Percentiles rank a stretch among this genome's conserved stretches.
Evolutionary conservation across 495 filamentous ascomycete genomes (phyloP).

Genomic region (Parmelia sp.): DNA sequence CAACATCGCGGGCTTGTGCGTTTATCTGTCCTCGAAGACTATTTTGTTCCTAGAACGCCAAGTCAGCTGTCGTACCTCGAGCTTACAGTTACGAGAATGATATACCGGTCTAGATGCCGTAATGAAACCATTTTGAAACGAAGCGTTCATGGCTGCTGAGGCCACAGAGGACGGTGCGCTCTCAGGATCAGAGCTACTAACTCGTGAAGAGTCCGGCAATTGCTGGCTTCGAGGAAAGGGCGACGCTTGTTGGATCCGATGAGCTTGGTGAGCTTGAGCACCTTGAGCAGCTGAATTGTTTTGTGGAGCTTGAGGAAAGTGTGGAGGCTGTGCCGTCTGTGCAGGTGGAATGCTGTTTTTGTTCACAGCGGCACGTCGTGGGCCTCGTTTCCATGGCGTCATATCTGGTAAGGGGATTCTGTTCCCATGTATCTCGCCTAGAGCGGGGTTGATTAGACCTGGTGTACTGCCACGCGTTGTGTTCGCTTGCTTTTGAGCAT

Average conservation of each 20-base stretch:
- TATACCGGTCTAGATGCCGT: not conserved
- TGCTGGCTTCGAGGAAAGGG: not conserved
- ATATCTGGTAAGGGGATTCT: not conserved
- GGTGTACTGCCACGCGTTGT: not conserved
- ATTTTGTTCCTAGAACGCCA: not conserved
- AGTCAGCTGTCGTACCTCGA: not conserved
- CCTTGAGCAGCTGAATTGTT: not conserved
- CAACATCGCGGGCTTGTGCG: not conserved
- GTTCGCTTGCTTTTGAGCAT: not conserved
- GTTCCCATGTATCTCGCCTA: not conserved
- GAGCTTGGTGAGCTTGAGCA: not conserved
- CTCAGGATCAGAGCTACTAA: not conserved
- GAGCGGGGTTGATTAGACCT: not conserved
- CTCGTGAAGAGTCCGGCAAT: not conserved
- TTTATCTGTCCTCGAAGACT: not conserved
- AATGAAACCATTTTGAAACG: no score
- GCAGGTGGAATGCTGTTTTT: not conserved
- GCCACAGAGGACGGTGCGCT: not conserved
- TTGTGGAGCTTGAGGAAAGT: not conserved
- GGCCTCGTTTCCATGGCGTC: not conserved
- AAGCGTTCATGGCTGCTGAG: not conserved
- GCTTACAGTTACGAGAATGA: not conserved
- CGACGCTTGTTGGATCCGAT: not conserved
- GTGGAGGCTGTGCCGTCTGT: not conserved
- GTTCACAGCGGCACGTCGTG: not conserved